Evolutionary conservation across 1,139 yeast species (phyloP).

Genomic region (Hanseniaspora gamundiae): DNA sequence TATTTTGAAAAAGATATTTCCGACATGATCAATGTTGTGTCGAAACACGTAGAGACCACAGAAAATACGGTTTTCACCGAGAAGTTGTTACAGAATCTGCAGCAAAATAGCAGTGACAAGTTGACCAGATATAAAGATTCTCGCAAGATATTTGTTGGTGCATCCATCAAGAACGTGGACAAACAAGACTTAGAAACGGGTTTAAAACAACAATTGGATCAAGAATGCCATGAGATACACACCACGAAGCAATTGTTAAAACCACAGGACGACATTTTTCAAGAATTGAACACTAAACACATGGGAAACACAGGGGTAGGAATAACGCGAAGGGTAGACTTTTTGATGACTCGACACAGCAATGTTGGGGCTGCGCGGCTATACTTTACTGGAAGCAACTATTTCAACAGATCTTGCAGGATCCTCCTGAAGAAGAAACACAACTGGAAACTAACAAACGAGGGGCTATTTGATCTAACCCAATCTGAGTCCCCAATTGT

Average conservation of each 20-base stretch:
- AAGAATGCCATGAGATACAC: neutral
- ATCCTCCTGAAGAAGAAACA: neutral
- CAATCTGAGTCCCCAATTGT: neutral
- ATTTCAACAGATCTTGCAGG: conserved; percentile 1
- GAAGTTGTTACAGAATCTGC: neutral
- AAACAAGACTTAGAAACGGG: no score
- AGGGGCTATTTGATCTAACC: neutral
- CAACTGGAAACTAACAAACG: neutral
- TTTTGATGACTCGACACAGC: neutral
- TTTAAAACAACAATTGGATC: no score
- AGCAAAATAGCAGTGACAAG: neutral
- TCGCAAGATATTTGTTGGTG: neutral
- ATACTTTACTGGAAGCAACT: conserved; percentile 1
- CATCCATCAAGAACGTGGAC: neutral
- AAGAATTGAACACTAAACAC: neutral
- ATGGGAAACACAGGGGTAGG: neutral
- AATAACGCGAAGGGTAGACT: neutral
- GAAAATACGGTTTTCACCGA: no score
- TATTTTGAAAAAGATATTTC: neutral
- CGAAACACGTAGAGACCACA: neutral
- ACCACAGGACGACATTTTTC: neutral
- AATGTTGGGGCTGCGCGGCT: neutral
- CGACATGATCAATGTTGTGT: neutral
- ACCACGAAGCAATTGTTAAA: neutral
- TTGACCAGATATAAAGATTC: neutral